phyloP scores from a whole-genome alignment of 2,329 filamentous ascomycete genomes.

The Colletotrichum cuscutae region DNA sequence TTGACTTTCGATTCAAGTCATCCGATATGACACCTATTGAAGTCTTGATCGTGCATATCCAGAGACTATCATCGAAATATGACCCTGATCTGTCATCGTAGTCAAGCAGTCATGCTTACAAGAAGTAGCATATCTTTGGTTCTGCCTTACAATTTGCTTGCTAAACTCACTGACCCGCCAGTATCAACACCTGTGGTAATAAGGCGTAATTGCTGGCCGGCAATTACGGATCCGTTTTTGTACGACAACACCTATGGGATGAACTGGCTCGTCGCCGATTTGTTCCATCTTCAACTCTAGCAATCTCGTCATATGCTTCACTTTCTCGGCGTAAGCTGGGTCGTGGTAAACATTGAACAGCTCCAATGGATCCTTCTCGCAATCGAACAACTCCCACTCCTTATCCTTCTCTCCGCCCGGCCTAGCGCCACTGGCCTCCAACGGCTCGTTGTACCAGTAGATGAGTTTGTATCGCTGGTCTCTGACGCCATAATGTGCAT shows the following conservation, averaged over 20 bases:
- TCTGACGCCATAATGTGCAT: slow-evolving; percentile 63
- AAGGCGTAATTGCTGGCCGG: too few species aligned
- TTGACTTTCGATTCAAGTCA: too few species aligned
- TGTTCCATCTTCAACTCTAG: slow-evolving; percentile 61
- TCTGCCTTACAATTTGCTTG: slow-evolving; percentile 20
- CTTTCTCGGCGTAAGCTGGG: slow-evolving; percentile 47
- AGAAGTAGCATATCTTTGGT: neutral
- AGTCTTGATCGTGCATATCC: too few species aligned
- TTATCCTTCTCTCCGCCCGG: slow-evolving; percentile 52
- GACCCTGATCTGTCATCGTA: too few species aligned
- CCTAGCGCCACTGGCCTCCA: slow-evolving; percentile 56
- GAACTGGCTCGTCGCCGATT: slow-evolving; percentile 58
- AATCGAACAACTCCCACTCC: slow-evolving; percentile 67
- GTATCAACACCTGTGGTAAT: neutral
- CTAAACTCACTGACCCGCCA: neutral
- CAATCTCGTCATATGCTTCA: slow-evolving; percentile 51
- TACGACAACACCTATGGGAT: slow-evolving; percentile 35
- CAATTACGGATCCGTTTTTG: too few species aligned
- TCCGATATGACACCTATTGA: too few species aligned
- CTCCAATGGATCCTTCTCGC: slow-evolving; percentile 59
- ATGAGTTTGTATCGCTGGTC: slow-evolving; percentile 65
- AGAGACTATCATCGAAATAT: too few species aligned
- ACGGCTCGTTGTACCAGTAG: slow-evolving; percentile 64
- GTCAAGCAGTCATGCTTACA: neutral
- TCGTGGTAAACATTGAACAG: slow-evolving; percentile 58